phyloP scores from a whole-genome alignment of 148 eudicot genomes.

The Suaeda aralocaspica region DNA sequence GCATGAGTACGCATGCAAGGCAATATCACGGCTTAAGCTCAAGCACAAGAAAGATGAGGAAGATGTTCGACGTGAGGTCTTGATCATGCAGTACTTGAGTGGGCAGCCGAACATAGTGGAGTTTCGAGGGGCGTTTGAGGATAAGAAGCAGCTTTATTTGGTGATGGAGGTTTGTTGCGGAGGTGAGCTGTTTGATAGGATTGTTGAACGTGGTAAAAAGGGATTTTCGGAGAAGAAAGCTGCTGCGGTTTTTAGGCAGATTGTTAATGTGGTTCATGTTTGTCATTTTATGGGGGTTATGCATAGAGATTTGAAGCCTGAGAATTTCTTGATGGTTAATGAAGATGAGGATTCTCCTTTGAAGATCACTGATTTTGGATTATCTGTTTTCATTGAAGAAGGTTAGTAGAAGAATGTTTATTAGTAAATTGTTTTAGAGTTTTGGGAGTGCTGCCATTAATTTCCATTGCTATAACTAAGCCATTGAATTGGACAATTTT shows the following conservation, averaged over 20 bases:
- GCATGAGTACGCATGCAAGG: constrained; percentile 57
- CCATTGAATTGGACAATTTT: too few species aligned
- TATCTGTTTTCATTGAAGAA: constrained; percentile 82
- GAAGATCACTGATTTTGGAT: constrained; percentile 89
- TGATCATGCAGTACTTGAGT: constrained; percentile 60
- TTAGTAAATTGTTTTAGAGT: too few species aligned
- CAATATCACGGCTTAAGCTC: constrained; percentile 64
- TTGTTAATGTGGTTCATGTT: constrained; percentile 87
- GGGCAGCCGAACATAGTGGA: constrained; percentile 90
- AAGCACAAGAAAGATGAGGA: constrained; percentile 44
- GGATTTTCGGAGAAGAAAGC: constrained; percentile 76
- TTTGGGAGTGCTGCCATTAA: too few species aligned
- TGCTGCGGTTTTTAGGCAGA: constrained; percentile 66
- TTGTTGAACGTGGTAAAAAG: constrained; percentile 51
- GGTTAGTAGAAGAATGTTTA: constrained; percentile 49
- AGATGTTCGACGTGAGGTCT: constrained; percentile 67
- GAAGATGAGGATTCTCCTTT: constrained; percentile 45
- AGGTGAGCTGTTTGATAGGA: constrained; percentile 81
- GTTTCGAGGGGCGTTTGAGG: constrained; percentile 80
- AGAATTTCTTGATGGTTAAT: constrained; percentile 72
- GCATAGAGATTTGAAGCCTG: constrained; percentile 93
- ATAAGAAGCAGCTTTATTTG: constrained; percentile 43
- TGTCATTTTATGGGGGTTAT: constrained; percentile 98
- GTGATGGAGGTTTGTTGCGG: constrained; percentile 87
- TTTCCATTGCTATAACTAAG: too few species aligned